Base-by-base conservation (phyloP, 2,329 filamentous ascomycete genomes). In the Endocalyx cinctus region DNA sequence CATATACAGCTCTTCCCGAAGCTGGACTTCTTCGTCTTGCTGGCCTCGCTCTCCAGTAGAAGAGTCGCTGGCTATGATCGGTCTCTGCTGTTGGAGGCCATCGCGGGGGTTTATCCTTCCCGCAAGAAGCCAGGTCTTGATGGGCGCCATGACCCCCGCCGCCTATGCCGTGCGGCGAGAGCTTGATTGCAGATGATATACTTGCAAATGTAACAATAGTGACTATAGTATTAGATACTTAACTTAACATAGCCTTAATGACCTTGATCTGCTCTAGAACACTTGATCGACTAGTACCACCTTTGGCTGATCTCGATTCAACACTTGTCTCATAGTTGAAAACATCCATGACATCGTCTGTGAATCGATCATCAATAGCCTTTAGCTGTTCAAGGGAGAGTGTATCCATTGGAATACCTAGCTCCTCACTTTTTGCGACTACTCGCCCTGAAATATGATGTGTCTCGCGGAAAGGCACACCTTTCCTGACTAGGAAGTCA, bases 261-360 rank as follows among this genome's bases (percentile, higher is more conserved):
- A 49, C 67, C 47, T 71, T 60, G 35, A 82, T 73, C 63, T 83
- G 79, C 61, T 77, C 66, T 50, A 72, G 50, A 20, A 82, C 80
- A 17, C 72, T 68, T 37, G 72, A 72, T 62, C 72, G 76, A 59
- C 81, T 84, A n/a, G 82, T 87, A 29, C 40, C 40, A 10, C 87
- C 88, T 46, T 79, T 79, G 3, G 85, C 81, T 26, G 78, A 74
- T 52, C 83, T 78, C 67, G 83, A 73, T 70, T 95, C 87, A 6
- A 94, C 86, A 39, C 82, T 86, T 43, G 76, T 76, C 63, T 94
- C 82, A 52, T 92, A 94, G 62, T 94, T 75, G 54, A 95, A 84
- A 51, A 75, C 79, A 51, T 84, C 77, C 15, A 77, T 77, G 10
- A 84, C 66, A 48, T 84, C 79, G 2, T 76, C 79, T 11, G 73